Evolutionary conservation across 257 asterid genomes (phyloP), one percentile per base, ranked within the genome.

Genomic region (Capsicum baccatum): DNA sequence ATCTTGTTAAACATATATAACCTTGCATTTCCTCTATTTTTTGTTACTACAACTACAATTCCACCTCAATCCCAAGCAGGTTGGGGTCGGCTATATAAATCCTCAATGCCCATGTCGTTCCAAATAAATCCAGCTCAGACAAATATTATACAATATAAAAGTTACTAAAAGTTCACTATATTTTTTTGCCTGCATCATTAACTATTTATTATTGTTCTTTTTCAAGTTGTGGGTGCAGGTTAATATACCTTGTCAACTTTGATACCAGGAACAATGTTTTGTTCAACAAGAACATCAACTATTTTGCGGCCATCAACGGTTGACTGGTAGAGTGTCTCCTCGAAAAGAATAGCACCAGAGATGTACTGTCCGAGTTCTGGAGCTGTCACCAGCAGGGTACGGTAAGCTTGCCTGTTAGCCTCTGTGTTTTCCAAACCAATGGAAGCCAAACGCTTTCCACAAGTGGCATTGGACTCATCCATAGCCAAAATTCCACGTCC

Each of bases 381-480:
- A 39, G 88, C 94, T 6, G 90, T 54, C n/a, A 94, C 94, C 0
- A 95, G 93, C n/a, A 95, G 92, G 21, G 99, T 95, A 5, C 99
- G 90, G 89, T 89, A 92, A 12, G 98, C 98, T 82, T 95, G 97
- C 66, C 98, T 95, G 91, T 94, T 95, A 2, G 97, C 98, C 93
- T 95, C 98, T 0, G 98, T 95, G 95, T 95, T 95, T 81, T 95
- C 98, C 26, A 95, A 89, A 44, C 98, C 98, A 17, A 95, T 95
- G 33, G 98, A 95, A 13, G 97, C 97, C 74, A 94, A 80, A 81
- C 97, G 97, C 91, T 95, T 94, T 3, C 99, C 97, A 58, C 99
- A 95, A 14, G 98, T 95, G 15, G 99, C 99, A 14, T 95, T 95
- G 2, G 99, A 95, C 83, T 95, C 98, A 50, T 95, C 99, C 97